Evolutionary conservation across 139 green algal genomes (phyloP).

Genomic region (Chlamydomonas sphaeroides): DNA sequence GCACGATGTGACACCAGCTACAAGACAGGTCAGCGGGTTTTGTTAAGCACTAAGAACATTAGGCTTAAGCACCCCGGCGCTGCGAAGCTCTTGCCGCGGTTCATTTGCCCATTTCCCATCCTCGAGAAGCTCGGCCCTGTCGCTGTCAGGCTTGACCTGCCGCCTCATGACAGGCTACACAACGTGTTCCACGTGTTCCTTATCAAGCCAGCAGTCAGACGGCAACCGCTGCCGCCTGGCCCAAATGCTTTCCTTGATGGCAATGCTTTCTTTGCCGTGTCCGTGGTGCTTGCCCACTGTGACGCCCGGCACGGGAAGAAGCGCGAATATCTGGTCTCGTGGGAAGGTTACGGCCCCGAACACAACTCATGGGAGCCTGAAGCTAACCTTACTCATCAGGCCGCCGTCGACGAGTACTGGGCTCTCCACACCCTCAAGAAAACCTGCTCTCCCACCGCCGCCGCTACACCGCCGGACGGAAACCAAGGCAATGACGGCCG

Average conservation of each 20-base stretch:
- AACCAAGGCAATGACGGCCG: too few relatives aligned
- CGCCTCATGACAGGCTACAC: neutral
- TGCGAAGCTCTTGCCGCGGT: neutral
- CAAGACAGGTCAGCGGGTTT: conserved; percentile 26
- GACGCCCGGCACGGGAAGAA: neutral
- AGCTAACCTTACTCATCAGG: neutral
- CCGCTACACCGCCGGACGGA: too few relatives aligned
- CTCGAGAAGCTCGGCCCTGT: neutral
- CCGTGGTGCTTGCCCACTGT: neutral
- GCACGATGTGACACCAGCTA: neutral
- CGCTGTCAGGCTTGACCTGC: neutral
- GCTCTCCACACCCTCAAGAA: neutral
- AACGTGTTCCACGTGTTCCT: neutral
- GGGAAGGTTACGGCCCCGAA: conserved; percentile 4
- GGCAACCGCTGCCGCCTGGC: too few relatives aligned
- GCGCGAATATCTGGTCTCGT: neutral
- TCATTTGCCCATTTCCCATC: neutral
- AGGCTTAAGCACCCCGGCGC: conserved; percentile 22
- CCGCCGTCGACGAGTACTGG: neutral
- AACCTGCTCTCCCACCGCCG: too few relatives aligned
- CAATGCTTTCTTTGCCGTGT: neutral
- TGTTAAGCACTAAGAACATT: conserved; percentile 50
- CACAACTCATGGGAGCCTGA: neutral
- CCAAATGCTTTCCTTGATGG: neutral
- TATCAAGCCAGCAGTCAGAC: neutral